phyloP scores from a whole-genome alignment of 2,329 filamentous ascomycete species.

The Tolypocladium endophyticum region DNA sequence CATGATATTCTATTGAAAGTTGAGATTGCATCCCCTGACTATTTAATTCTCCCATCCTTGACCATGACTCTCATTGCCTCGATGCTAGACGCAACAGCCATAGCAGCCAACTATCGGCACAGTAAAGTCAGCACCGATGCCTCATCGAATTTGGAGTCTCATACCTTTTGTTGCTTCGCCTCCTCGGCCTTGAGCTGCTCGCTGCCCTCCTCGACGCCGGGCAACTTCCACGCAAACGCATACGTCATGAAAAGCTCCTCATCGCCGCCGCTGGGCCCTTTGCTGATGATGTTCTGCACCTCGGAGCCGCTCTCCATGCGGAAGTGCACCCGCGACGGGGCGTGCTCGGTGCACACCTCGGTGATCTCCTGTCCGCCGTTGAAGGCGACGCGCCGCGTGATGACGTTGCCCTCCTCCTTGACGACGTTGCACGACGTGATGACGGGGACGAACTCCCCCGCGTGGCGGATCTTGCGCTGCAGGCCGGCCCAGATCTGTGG shows the following conservation, averaged over 20 bases:
- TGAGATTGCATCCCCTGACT: neutral
- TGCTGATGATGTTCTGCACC: constrained; percentile 19
- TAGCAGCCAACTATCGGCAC: constrained; percentile 11
- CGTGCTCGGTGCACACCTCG: constrained; percentile 19
- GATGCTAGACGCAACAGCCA: constrained; percentile 15
- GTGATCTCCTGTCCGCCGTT: constrained; percentile 7
- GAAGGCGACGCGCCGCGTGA: constrained; percentile 12
- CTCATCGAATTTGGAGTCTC: neutral
- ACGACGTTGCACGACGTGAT: constrained; percentile 3
- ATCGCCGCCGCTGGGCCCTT: constrained; percentile 8
- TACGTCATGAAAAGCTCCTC: constrained; percentile 20
- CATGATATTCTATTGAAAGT: no score
- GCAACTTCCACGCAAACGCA: constrained; percentile 19
- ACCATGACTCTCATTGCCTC: constrained; percentile 14
- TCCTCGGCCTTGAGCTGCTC: constrained; percentile 9
- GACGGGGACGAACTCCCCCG: constrained; percentile 16
- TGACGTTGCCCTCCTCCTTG: constrained; percentile 3
- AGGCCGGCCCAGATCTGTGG: constrained; percentile 18
- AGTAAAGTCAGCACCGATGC: neutral
- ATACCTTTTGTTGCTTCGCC: constrained; percentile 12
- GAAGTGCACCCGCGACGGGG: constrained; percentile 19
- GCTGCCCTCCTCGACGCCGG: constrained; percentile 9
- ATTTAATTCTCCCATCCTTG: constrained; percentile 6
- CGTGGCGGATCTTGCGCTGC: constrained; percentile 15
- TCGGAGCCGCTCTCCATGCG: constrained; percentile 17